A percentile compares a stretch with the other conserved stretches of the same genome.
Evolutionary conservation across 1,139 yeast genomes (phyloP).

Genomic region (Blastobotrys niveus): DNA sequence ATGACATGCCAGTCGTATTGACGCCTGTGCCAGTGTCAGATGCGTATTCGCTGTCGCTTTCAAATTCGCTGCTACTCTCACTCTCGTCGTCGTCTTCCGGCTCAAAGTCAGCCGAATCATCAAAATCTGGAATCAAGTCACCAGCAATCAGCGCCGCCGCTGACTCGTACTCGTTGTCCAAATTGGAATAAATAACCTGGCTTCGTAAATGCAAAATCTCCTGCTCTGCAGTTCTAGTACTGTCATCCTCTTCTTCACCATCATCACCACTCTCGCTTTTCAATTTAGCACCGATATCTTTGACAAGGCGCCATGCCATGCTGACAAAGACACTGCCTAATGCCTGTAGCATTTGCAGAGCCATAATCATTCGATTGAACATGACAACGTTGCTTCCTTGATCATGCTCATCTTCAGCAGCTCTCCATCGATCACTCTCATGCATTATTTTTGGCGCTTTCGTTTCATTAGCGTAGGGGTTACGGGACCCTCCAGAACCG

Average conservation of each 20-base stretch:
- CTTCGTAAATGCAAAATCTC: conserved; percentile 16
- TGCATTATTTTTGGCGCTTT: too few relatives aligned
- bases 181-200: conserved; percentile 18
- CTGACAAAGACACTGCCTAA: conserved; percentile 13
- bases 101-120: conserved; percentile 24
- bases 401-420: background rate
- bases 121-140: conserved; percentile 25
- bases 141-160: conserved; percentile 24
- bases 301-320: conserved; percentile 12
- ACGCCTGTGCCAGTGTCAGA: background rate
- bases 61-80: conserved; percentile 20
- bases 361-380: conserved; percentile 18
- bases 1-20: background rate
- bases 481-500: too few relatives aligned
- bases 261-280: background rate
- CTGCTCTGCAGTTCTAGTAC: conserved; percentile 11
- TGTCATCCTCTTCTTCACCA: conserved; percentile 1
- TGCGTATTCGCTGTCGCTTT: conserved; percentile 12
- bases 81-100: conserved; percentile 20
- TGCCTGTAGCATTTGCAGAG: conserved; percentile 21
- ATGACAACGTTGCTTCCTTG: background rate
- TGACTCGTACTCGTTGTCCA: conserved; percentile 17
- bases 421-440: too few relatives aligned
- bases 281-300: background rate
- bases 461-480: conserved; percentile 21